Evolutionary conservation across 1,284 basidiomycete genomes (phyloP), one percentile per base, ranked within the genome.

Genomic region (Sphagnurus paluster): DNA sequence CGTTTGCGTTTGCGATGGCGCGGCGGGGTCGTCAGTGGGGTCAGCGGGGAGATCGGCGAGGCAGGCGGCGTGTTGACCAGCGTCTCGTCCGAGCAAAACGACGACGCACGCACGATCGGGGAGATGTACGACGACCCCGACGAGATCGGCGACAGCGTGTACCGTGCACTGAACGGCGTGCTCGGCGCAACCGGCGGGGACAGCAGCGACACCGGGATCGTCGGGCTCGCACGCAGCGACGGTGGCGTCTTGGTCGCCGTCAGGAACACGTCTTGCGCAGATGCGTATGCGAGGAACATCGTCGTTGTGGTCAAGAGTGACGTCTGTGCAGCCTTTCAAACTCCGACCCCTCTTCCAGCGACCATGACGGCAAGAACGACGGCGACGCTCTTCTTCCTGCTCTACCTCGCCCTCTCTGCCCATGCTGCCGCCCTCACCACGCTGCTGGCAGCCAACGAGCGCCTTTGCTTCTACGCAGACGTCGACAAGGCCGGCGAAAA

Each of bases 401-500:
- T 67, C 11, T 65, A 50, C 44, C 52, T 69, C 8, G 58, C 61
- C 25, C 32, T 59, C 21, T 51, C 53, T 5, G 67, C 60, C 5
- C 58, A 62, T n/a, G 68, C 67, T 3, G 68, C 91, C 1, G 94
- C 97, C 0, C 71, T 99, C 38, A 98, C 96, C 1, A 93, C 94
- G 3, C 76, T 87, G 23, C 81, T 99, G 48, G 73, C 79, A 14
- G 84, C 93, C 0, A 94, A 93, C 62, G 91, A 97, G 62, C 77
- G 90, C 41, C 71, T 90, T 45, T 99, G 97, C 69, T 99, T 95
- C 71, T 98, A 93, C 61, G 92, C 93, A 5, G 93, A 95, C 64
- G 94, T 97, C n/a, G 96, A 98, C 73, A 92, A 93, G 68, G 82
- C 77, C 1, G 87, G 87, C 34, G 92, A 95, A 70, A 95, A 95